Conservation (phyloP, 202 grass and related monocot species). For the Musa balbisiana region DNA sequence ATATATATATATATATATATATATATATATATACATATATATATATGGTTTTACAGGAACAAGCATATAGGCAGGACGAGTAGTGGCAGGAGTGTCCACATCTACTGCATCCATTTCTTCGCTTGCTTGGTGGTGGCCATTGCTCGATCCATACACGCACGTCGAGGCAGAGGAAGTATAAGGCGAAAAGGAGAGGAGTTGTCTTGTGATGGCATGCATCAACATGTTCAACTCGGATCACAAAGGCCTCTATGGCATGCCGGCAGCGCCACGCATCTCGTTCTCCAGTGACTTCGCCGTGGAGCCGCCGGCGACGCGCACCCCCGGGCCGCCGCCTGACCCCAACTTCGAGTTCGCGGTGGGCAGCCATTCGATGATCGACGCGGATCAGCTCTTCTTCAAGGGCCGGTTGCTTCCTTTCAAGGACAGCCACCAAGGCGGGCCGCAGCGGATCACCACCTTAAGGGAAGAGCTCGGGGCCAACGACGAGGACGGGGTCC, state of each 20-base stretch:
- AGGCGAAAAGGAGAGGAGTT: not conserved
- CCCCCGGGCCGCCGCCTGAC: conserved; percentile 52
- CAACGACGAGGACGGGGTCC: not conserved
- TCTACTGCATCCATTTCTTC: too few species aligned
- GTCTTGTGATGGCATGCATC: conserved; percentile 72
- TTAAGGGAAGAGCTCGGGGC: conserved; percentile 62
- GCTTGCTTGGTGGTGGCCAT: too few species aligned
- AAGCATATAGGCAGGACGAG: too few species aligned
- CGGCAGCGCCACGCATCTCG: conserved; percentile 64
- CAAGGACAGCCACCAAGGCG: conserved; percentile 35
- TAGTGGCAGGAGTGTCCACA: too few species aligned
- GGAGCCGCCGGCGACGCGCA: conserved; percentile 48
- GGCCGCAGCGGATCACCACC: conserved; percentile 30
- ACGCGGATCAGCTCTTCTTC: conserved; percentile 96
- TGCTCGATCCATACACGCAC: too few species aligned
- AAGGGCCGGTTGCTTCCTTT: conserved; percentile 84
- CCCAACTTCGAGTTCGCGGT: conserved; percentile 90
- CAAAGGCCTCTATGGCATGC: conserved; percentile 1
- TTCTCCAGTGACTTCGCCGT: conserved; percentile 94
- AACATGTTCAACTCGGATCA: conserved; percentile 64
- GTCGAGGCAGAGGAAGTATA: conserved; percentile 1
- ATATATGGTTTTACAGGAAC: too few species aligned
- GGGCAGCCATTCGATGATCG: conserved; percentile 77
- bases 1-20: too few species aligned
- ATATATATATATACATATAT: too few species aligned